Base-by-base conservation (phyloP, 768 basidiomycete genomes). In the Mycena amicta region DNA sequence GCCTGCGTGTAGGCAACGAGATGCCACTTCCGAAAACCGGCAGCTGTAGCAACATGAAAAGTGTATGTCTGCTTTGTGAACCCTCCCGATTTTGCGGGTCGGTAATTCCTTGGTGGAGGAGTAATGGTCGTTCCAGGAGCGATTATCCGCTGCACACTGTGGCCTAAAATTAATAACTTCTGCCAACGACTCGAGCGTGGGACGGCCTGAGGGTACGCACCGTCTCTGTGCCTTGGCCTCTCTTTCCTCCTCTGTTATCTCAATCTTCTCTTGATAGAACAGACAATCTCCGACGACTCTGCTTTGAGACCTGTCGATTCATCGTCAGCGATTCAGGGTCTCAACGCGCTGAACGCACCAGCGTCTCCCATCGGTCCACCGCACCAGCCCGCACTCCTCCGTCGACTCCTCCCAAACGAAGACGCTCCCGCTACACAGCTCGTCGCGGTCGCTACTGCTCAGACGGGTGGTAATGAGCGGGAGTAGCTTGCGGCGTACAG, bases 361-460 rank as follows among this genome's bases (percentile, higher is more conserved):
- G 61, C 83, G 70, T 41, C 83, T 74, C 3, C 83, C 83, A 59
- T 85, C 83, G n/a, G 84, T 85, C 83, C 83, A 85, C 25, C 83
- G 74, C 58, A 84, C 71, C 37, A 81, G 64, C 25, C 75, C 77
- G 3, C 76, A 77, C 25, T 82, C 83, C 30, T 78, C 79, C 45
- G 77, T 80, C 8, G 83, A 81, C 68, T 85, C 84, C 60, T 85
- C 82, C 84, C 84, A 85, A 31, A 85, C 83, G 59, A 85, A 85
- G 37, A 85, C 72, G 56, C 83, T 83, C 6, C 83, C 83, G 5
- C 80, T 80, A 11, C 65, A 54, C 18, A 84, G 66, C 40, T 78
- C 73, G 33, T 83, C 83, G 43, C 83, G 77, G 62, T 84, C 83
- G 50, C 60, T 74, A 8, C 75, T 68, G 22, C 77, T 77, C 28